Evolutionary conservation across 768 basidiomycete genomes (phyloP), one percentile per base, ranked within the genome.

Genomic region (Auriculariales sp.): DNA sequence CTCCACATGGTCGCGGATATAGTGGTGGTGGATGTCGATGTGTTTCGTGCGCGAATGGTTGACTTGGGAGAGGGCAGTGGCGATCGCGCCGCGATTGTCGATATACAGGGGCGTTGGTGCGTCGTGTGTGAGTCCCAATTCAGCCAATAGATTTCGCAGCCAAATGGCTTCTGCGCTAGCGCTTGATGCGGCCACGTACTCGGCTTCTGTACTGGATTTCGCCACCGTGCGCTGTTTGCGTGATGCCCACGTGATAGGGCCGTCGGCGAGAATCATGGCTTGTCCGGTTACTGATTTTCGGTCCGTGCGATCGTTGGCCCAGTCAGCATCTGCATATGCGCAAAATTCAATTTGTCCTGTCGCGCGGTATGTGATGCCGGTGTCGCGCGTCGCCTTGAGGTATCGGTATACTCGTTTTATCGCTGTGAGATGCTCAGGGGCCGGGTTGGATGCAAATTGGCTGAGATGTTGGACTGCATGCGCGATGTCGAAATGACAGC

Each of bases 1-100:
- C 14, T 48, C 46, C 7, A 60, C 47, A 14, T 48, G 45, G 17
- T 60, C 50, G 9, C 58, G 50, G 24, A 57, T 30, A 24, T 45
- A 54, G 34, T 62, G 60, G 47, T 61, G 54, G 3, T 53, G 53
- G 27, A 60, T 53, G 33, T 56, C 55, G 48, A 62, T 59, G 48
- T 61, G 61, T 44, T 60, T 61, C 4, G 55, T 54, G 28, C 53
- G 35, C 15, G 49, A 27, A 31, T 59, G 56, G 29, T 55, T 49
- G 14, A 39, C 45, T n/a, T 56, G 53, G 46, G 59, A 55, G 12
- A 48, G 46, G 10, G 54, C 36, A 22, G 47, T 32, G 10, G 52
- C 42, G 10, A 54, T 53, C 10, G 59, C 49, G 9, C 50, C 53
- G 27, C 54, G 48, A 39, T 57, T 59, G 49, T 59, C 55, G 44